Percentiles rank a stretch among this genome's conserved stretches.
These are phyloP conservation scores for Naganishia vishniacii DNA, from an alignment of 768 basidiomycete genomes.

Conservation along the genomic window DNA sequence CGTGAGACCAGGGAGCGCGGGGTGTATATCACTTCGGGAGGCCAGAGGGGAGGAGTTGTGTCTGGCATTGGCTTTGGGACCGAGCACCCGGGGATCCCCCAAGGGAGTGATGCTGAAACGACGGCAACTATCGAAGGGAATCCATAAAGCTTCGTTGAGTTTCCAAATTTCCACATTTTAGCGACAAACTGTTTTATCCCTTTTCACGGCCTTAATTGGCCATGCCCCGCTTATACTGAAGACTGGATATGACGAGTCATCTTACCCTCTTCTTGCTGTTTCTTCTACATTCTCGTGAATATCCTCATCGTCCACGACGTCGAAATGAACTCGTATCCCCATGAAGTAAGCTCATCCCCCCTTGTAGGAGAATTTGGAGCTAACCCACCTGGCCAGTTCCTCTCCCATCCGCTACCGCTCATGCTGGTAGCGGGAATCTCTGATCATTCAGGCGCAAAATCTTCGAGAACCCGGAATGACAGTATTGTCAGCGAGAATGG, in stretches of 20 bases:
- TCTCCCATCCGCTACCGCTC: slow-evolving; percentile 81
- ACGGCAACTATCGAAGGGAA: too few relatives aligned
- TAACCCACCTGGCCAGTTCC: slow-evolving; percentile 53
- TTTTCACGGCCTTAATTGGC: too few relatives aligned
- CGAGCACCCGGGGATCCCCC: too few relatives aligned
- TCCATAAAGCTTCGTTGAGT: too few relatives aligned
- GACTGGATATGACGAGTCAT: slow-evolving; percentile 19
- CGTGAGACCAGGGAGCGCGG: slow-evolving; percentile 10
- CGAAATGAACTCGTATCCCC: slow-evolving; percentile 84
- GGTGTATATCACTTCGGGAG: slow-evolving; percentile 16
- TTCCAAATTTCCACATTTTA: too few relatives aligned
- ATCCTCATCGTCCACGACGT: not conserved
- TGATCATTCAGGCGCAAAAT: slow-evolving; percentile 18
- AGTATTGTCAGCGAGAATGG: slow-evolving; percentile 8
- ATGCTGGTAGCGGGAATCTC: slow-evolving; percentile 91
- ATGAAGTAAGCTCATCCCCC: slow-evolving; percentile 49
- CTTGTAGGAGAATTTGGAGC: not conserved
- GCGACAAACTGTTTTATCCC: too few relatives aligned
- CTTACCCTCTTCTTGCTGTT: too few relatives aligned
- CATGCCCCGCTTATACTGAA: too few relatives aligned
- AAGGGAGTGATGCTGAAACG: too few relatives aligned
- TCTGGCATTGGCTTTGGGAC: too few relatives aligned
- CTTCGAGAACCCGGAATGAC: slow-evolving; percentile 30
- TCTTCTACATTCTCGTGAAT: too few relatives aligned
- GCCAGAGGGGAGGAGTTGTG: not conserved